phyloP scores from a whole-genome alignment of 768 basidiomycete species.

The Sarcodon aspratus region DNA sequence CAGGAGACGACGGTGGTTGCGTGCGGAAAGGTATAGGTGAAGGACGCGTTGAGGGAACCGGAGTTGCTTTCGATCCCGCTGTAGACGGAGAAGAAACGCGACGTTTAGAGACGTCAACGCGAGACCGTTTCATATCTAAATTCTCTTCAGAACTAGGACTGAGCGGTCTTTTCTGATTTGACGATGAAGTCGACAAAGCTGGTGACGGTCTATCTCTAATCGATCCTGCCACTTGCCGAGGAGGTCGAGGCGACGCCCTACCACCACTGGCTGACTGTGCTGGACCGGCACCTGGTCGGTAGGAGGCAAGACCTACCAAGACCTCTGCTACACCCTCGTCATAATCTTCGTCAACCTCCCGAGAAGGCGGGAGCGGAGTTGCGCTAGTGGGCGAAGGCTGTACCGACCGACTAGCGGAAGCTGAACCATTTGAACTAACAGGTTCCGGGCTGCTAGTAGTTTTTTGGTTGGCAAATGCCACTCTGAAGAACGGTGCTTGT shows the following conservation, averaged over 20 bases:
- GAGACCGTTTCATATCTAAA: conserved; percentile 48
- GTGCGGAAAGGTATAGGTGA: conserved; percentile 68
- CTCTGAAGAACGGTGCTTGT: conserved; percentile 8
- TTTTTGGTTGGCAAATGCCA: conserved; percentile 17
- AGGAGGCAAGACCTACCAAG: conserved; percentile 49
- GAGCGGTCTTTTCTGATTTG: conserved; percentile 53
- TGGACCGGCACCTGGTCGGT: conserved; percentile 7
- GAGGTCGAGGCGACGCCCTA: conserved; percentile 6
- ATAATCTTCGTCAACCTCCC: conserved; percentile 85
- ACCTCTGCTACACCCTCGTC: conserved; percentile 88
- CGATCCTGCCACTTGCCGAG: neutral
- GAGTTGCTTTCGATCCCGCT: conserved; percentile 26
- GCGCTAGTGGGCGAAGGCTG: conserved; percentile 65
- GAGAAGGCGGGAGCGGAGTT: conserved; percentile 45
- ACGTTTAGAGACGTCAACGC: conserved; percentile 42
- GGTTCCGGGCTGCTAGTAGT: conserved; percentile 46
- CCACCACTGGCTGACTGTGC: conserved; percentile 1
- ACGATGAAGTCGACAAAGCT: conserved; percentile 45
- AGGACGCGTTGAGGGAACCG: conserved; percentile 48
- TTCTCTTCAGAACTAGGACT: conserved; percentile 58
- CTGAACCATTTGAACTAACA: conserved; percentile 51
- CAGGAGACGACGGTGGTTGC: conserved; percentile 63
- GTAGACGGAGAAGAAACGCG: conserved; percentile 36
- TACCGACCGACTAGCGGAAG: conserved; percentile 40
- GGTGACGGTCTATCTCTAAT: conserved; percentile 28